Percentiles rank a stretch among this genome's conserved stretches.
Evolutionary conservation across 2,329 filamentous ascomycete genomes (phyloP).

Genomic region (Cladophialophora immunda): DNA sequence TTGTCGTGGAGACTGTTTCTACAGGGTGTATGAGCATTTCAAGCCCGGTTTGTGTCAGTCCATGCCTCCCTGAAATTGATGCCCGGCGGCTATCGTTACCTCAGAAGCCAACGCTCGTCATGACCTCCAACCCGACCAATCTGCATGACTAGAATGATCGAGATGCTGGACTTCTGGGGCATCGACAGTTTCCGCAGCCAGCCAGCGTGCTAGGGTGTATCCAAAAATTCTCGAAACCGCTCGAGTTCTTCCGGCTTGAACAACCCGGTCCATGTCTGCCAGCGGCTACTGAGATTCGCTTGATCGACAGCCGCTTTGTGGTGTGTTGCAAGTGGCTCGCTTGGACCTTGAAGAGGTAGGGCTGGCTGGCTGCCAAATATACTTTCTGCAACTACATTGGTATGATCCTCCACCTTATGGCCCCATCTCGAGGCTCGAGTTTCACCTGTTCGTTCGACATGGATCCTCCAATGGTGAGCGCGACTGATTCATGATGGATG

Average conservation of each 20-base stretch:
- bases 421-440: slow-evolving; percentile 28
- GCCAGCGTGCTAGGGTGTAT: slow-evolving; percentile 11
- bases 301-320: slow-evolving; percentile 32
- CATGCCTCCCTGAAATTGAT: slow-evolving; percentile 5
- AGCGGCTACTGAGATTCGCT: slow-evolving; percentile 36
- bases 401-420: slow-evolving; percentile 20
- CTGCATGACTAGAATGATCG: not conserved
- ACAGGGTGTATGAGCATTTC: not conserved
- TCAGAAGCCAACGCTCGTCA: slow-evolving; percentile 4
- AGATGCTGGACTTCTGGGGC: slow-evolving; percentile 25
- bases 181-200: slow-evolving; percentile 21
- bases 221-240: slow-evolving; percentile 25
- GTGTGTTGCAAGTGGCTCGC: slow-evolving; percentile 27
- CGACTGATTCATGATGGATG: slow-evolving; percentile 7
- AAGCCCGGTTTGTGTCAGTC: slow-evolving; percentile 4
- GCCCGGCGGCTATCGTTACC: slow-evolving; percentile 17
- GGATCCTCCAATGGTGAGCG: slow-evolving; percentile 23
- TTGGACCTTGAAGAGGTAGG: slow-evolving; percentile 19
- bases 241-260: slow-evolving; percentile 9
- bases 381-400: slow-evolving; percentile 20
- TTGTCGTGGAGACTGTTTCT: not conserved
- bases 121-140: slow-evolving; percentile 15
- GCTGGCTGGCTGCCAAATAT: slow-evolving; percentile 31
- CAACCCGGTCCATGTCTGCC: slow-evolving; percentile 23
- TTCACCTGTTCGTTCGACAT: slow-evolving; percentile 28